Base-by-base conservation (phyloP, 1,139 yeast species). In the Yamadazyma diddensiae region DNA sequence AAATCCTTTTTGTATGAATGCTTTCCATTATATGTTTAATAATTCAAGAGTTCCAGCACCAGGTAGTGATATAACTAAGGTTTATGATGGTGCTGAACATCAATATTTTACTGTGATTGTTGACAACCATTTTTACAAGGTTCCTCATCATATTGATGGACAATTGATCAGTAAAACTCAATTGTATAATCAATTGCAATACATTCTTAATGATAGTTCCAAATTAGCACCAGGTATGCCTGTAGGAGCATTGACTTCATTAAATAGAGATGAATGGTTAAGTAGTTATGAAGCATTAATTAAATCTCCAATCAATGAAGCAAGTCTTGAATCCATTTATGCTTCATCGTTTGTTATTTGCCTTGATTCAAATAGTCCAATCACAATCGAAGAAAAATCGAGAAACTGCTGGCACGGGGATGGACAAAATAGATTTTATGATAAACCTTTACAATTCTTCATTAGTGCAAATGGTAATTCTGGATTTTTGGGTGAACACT, bases 401-500 rank as follows among this genome's bases (percentile, higher is more conserved):
- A 79, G 79, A 52, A 82, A 79, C 60, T 77, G 81, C 60, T 92
- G 97, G 97, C 96, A 88, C 63, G 97, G 97, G 18, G 79, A 87
- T 59, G 97, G 97, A 37, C 64, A 70, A 52, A 92, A 92, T 70
- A 75, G 98, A 54, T 92, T 76, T 69, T 90, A 75, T 59, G 97
- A 92, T 68, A 92, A 92, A 69, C 94, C 97, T 5, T 66, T 85
- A 45, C 94, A 92, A 65, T 82, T 86, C 56, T 76, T 88, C 45
- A 77, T 92, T 36, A 68, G 84, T 42, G 82, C 79, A 44, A 88
- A 87, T 57, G 96, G 95, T 42, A 72, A 79, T 46, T 85, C 96
- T 14, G 97, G 97, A 1, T 90, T 88, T 68, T 65, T 88, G 55
- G 97, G 95, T 41, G 98, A 92, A 65, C 98, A 92, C 66, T 87